Evolutionary conservation across 129 eudicot genomes (phyloP).

Genomic region (Tagetes patula): DNA sequence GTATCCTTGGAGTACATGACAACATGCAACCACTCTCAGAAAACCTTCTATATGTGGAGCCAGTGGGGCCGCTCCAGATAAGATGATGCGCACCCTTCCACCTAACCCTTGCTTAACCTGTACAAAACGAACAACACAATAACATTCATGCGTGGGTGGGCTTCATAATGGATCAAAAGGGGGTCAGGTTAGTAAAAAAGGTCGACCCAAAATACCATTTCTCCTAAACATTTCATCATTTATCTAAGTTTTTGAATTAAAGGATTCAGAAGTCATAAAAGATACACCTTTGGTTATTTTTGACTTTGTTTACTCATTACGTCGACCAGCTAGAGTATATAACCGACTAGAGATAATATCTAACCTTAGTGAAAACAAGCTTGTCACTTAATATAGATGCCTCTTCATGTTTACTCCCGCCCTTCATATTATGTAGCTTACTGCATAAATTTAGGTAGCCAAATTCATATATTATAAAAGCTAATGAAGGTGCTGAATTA

Average conservation of each 20-base stretch:
- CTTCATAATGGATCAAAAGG: not conserved
- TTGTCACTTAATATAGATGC: constrained; percentile 80
- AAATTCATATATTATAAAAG: not conserved
- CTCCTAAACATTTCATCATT: not conserved
- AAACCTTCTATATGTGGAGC: constrained; percentile 73
- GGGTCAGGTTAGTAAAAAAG: not conserved
- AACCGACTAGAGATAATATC: not conserved
- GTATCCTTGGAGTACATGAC: constrained; percentile 82
- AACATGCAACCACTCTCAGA: constrained; percentile 73
- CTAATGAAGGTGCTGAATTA: constrained; percentile 11
- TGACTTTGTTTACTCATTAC: not conserved
- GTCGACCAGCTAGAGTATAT: not conserved
- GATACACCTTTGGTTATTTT: not conserved
- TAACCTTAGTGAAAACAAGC: constrained; percentile 84
- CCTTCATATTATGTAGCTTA: constrained; percentile 64
- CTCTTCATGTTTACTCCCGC: constrained; percentile 76
- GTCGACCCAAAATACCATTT: not conserved
- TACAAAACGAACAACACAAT: constrained; percentile 9
- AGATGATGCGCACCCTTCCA: constrained; percentile 66
- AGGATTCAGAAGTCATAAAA: not conserved
- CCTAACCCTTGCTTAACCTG: constrained; percentile 77
- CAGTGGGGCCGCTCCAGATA: constrained; percentile 89
- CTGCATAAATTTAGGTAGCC: constrained; percentile 46
- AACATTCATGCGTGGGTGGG: not conserved
- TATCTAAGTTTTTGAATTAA: not conserved